phyloP scores from a whole-genome alignment of 805 yeast genomes.

The Hanseniaspora vineae region DNA sequence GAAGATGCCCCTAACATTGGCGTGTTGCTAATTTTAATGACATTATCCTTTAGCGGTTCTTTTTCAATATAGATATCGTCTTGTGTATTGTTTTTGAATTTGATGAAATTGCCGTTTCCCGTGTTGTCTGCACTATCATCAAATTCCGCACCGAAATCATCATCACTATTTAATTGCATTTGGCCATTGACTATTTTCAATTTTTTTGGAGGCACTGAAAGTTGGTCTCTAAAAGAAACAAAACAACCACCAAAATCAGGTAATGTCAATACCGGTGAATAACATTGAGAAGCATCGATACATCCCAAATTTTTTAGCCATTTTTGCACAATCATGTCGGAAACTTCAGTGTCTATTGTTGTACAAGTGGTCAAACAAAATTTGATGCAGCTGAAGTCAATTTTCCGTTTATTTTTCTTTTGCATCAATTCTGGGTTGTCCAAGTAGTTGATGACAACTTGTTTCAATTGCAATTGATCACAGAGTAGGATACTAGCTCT shows the following conservation, averaged over 20 bases:
- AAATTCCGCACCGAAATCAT: neutral
- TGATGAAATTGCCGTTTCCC: constrained; percentile 15
- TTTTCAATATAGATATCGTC: constrained; percentile 24
- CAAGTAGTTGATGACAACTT: constrained; percentile 87
- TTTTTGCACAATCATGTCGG: constrained; percentile 76
- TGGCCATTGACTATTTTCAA: constrained; percentile 1
- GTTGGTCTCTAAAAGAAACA: constrained; percentile 83
- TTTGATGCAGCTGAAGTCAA: constrained; percentile 64
- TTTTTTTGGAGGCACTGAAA: constrained; percentile 14
- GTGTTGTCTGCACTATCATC: neutral
- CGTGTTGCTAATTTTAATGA: constrained; percentile 18
- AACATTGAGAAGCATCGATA: constrained; percentile 54
- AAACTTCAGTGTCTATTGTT: constrained; percentile 86
- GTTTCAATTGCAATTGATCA: constrained; percentile 79
- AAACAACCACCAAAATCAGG: constrained; percentile 96
- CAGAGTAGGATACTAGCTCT: constrained; percentile 65
- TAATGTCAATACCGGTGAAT: constrained; percentile 79
- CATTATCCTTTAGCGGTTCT: constrained; percentile 23
- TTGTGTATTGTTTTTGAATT: constrained; percentile 19
- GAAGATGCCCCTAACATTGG: constrained; percentile 22
- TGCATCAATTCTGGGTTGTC: constrained; percentile 76
- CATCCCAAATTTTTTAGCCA: constrained; percentile 90
- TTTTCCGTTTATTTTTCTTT: constrained; percentile 58
- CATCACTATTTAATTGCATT: constrained; percentile 2
- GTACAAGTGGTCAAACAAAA: constrained; percentile 87